These are phyloP conservation scores for Globisporangium paroecandrum DNA, from an alignment of 352 stramenopile genomes.

Conservation along the genomic window DNA sequence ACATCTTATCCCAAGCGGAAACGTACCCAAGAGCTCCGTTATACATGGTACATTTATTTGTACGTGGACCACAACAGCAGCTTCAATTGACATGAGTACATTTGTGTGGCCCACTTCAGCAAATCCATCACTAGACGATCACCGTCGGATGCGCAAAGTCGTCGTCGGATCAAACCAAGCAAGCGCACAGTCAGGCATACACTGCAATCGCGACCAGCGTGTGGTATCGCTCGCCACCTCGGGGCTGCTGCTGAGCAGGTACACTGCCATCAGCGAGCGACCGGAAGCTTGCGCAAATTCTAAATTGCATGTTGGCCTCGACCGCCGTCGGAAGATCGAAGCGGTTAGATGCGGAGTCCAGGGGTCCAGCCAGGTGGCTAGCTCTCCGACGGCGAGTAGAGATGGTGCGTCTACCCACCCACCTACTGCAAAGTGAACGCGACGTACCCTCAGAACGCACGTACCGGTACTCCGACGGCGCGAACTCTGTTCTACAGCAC, in stretches of 20 bases:
- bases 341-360: neutral
- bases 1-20: too few relatives aligned
- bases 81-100: neutral
- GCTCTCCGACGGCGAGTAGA: constrained; percentile 2
- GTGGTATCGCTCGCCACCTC: too few relatives aligned
- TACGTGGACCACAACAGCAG: too few relatives aligned
- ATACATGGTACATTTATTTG: too few relatives aligned
- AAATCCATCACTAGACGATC: neutral
- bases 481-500: neutral
- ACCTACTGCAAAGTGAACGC: neutral
- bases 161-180: too few relatives aligned
- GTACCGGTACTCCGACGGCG: neutral
- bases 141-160: too few relatives aligned
- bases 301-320: neutral
- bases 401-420: neutral
- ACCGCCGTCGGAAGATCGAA: neutral
- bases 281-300: neutral
- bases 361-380: neutral
- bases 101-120: neutral
- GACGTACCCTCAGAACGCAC: neutral
- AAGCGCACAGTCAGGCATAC: too few relatives aligned
- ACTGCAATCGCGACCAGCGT: too few relatives aligned
- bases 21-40: too few relatives aligned
- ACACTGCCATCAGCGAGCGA: neutral
- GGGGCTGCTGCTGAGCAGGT: neutral